Percentiles rank a stretch among this genome's conserved stretches.
Evolutionary conservation across 2,329 filamentous ascomycete genomes (phyloP).

Genomic region (Alternaria gansuensis): DNA sequence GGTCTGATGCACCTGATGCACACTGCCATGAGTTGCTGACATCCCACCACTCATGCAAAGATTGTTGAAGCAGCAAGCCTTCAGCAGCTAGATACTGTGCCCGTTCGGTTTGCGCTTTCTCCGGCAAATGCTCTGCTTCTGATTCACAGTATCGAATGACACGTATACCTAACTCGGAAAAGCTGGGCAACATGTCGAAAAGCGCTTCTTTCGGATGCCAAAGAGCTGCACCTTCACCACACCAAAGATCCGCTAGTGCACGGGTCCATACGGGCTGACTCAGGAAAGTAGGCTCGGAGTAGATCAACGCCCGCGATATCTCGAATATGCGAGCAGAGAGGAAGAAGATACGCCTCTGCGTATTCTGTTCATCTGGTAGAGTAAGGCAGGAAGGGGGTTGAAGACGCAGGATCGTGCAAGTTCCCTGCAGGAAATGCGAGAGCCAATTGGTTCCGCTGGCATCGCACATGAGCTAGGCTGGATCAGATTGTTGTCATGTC

Average conservation of each 20-base stretch:
- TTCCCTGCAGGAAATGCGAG: constrained; percentile 41
- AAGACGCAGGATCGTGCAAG: constrained; percentile 37
- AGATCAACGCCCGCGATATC: constrained; percentile 40
- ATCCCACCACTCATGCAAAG: constrained; percentile 31
- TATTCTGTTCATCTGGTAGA: constrained; percentile 3
- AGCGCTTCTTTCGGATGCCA: constrained; percentile 42
- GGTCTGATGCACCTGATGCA: constrained; percentile 9
- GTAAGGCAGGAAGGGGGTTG: constrained; percentile 27
- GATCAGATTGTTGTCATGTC: not conserved
- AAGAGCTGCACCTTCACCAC: constrained; percentile 11
- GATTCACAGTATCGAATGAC: constrained; percentile 18
- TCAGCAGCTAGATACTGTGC: constrained; percentile 28
- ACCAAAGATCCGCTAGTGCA: constrained; percentile 33
- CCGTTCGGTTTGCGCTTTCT: not conserved
- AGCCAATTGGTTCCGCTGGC: constrained; percentile 40
- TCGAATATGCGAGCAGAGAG: constrained; percentile 41
- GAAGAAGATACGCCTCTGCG: constrained; percentile 35
- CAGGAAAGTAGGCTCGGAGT: constrained; percentile 36
- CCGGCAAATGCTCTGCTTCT: not conserved
- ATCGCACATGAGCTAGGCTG: constrained; percentile 40
- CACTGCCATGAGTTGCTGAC: constrained; percentile 24
- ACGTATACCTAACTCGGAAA: constrained; percentile 35
- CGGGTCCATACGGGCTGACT: constrained; percentile 29
- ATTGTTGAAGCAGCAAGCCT: constrained; percentile 28
- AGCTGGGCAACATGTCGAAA: constrained; percentile 36